These are phyloP conservation scores for Zasmidium angulare DNA, from an alignment of 2,329 filamentous ascomycete species.

Conservation along the genomic window DNA sequence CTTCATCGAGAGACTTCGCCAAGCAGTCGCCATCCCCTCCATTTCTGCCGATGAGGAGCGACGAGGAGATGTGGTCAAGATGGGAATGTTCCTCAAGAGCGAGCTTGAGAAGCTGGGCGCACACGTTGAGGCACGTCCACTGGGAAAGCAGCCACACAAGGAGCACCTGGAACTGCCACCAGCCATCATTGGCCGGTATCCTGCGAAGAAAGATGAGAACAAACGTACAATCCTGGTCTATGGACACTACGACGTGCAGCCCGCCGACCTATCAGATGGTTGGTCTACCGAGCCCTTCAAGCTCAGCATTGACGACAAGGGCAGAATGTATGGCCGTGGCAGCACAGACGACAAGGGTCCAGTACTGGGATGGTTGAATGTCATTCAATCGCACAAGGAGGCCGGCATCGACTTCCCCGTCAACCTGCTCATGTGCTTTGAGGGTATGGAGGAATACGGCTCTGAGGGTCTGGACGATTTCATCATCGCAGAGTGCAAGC, in stretches of 20 bases:
- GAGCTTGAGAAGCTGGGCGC: slow-evolving; percentile 85
- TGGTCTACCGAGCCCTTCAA: slow-evolving; percentile 96
- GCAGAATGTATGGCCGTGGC: slow-evolving; percentile 92
- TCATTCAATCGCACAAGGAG: slow-evolving; percentile 96
- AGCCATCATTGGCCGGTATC: slow-evolving; percentile 84
- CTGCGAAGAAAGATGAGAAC: slow-evolving; percentile 73
- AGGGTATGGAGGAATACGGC: slow-evolving; percentile 99
- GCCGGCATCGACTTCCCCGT: slow-evolving; percentile 92
- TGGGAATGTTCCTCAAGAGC: slow-evolving; percentile 85
- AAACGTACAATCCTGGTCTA: slow-evolving; percentile 97
- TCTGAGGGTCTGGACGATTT: slow-evolving; percentile 95
- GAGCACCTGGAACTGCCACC: slow-evolving; percentile 89
- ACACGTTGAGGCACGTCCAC: slow-evolving; percentile 77
- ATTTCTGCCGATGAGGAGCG: slow-evolving; percentile 88
- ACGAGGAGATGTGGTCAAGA: slow-evolving; percentile 88
- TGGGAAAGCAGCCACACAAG: slow-evolving; percentile 90
- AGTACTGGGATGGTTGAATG: slow-evolving; percentile 95
- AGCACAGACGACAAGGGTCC: slow-evolving; percentile 98
- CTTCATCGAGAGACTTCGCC: slow-evolving; percentile 86
- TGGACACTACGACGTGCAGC: slow-evolving; percentile 98
- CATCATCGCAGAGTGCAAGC: slow-evolving; percentile 82
- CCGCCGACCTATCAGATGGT: slow-evolving; percentile 86
- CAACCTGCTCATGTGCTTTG: slow-evolving; percentile 98
- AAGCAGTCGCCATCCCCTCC: slow-evolving; percentile 94
- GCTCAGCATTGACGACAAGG: slow-evolving; percentile 82